Conservation (phyloP, 208 protist species). For the Trichomonas tenax region DNA sequence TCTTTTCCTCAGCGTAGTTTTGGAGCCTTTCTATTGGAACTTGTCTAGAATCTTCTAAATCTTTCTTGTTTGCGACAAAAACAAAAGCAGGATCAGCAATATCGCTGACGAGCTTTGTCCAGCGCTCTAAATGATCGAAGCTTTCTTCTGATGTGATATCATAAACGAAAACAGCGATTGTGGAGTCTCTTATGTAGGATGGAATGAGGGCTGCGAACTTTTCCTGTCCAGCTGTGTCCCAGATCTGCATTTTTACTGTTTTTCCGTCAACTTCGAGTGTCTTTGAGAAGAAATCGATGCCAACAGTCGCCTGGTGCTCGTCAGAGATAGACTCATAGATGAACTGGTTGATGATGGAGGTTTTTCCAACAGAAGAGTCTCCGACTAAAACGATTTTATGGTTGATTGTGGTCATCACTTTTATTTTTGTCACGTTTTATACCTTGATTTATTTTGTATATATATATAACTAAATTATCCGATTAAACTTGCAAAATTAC, state of each 20-base stretch:
- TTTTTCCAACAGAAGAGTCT: background rate
- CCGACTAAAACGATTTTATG: slow-evolving; percentile 19
- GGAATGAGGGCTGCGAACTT: slow-evolving; percentile 73
- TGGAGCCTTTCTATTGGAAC: slow-evolving; percentile 36
- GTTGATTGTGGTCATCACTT: background rate
- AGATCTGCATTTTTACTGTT: slow-evolving; percentile 74
- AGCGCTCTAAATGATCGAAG: background rate
- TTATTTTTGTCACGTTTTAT: no score
- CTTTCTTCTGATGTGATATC: background rate
- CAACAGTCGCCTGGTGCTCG: slow-evolving; percentile 73
- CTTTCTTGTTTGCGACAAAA: slow-evolving; percentile 93
- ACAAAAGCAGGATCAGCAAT: slow-evolving; percentile 51
- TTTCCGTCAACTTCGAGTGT: slow-evolving; percentile 80
- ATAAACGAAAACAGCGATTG: slow-evolving; percentile 60
- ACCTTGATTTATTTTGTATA: no score
- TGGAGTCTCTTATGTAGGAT: slow-evolving; percentile 78
- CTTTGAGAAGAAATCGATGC: slow-evolving; percentile 95
- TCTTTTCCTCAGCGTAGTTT: slow-evolving; percentile 24
- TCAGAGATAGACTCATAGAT: slow-evolving; percentile 77
- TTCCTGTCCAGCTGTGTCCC: slow-evolving; percentile 68
- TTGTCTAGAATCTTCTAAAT: slow-evolving; percentile 48
- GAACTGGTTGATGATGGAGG: background rate
- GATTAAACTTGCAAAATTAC: no score
- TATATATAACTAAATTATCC: no score
- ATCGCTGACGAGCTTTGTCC: background rate